Evolutionary conservation across 768 basidiomycete species (phyloP), one percentile per base, ranked within the genome.

Genomic region (Kwoniella shandongensis): DNA sequence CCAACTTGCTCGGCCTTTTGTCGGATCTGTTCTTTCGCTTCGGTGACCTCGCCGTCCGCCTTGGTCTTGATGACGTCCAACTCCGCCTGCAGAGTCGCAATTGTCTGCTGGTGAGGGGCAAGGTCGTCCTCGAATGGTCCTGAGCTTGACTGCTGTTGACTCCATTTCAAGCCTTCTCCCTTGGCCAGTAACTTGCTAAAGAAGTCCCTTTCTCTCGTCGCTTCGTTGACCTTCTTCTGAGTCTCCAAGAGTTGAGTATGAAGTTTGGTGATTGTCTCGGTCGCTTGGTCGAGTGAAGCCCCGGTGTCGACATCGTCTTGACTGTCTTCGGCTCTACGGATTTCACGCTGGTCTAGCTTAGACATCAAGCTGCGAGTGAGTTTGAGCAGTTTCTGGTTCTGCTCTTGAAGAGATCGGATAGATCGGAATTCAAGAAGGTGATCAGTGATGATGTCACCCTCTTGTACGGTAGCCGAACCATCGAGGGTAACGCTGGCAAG

Each of bases 371-470:
- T 88, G 17, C 93, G 81, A 12, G 87, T 86, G 63, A 94, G 85
- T 75, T 83, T 85, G 44, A 98, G 80, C 22, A 97, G 78, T 65
- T 88, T 88, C 79, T 89, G 87, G 73, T 98, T 98, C 78, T 94
- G 92, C 39, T 86, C 83, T 69, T 97, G 92, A n/a, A 99, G 79
- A 12, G 82, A 80, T 13, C 83, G 81, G 50, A 97, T 83, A 0
- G 86, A 88, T 41, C 82, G 81, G 84, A 91, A 98, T 30, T 89
- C 82, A 23, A 97, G 88, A 18, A 98, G 83, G 66, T 91, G 83
- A 68, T 88, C 88, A 17, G 89, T 87, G 75, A 98, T 93, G 61
- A 97, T 84, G 1, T 82, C 81, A 54, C 91, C 85, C 39, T 70
- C 65, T 3, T 49, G 6, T n/a, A 62, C 54, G 6, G 58, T 61